A percentile compares a stretch with the other conserved stretches of the same genome.
phyloP scores from a whole-genome alignment of 2,329 filamentous ascomycete genomes.

The Clonostachys sp. region DNA sequence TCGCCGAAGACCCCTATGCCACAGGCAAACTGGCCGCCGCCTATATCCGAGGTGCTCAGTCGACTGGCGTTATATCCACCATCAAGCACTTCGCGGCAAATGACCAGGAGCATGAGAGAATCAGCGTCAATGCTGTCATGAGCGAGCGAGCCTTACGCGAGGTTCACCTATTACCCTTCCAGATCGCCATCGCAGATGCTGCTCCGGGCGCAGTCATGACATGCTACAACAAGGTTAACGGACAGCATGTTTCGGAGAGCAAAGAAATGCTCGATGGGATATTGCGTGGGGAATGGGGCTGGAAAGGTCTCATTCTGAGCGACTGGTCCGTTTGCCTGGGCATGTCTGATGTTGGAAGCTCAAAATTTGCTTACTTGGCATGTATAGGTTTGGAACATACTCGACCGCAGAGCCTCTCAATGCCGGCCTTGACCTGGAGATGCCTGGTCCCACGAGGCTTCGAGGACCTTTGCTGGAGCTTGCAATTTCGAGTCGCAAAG shows the following conservation, averaged over 20 bases:
- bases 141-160: conserved; percentile 21
- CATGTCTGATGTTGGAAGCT: background rate
- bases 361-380: background rate
- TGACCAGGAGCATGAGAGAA: conserved; percentile 25
- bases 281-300: conserved; percentile 41
- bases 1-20: conserved; percentile 40
- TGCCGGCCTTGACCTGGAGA: conserved; percentile 23
- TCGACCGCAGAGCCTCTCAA: conserved; percentile 23
- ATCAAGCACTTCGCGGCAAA: conserved; percentile 43
- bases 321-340: conserved; percentile 25
- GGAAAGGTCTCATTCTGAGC: conserved; percentile 38
- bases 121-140: conserved; percentile 19
- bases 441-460: conserved; percentile 24
- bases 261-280: conserved; percentile 38
- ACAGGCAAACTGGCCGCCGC: conserved; percentile 35
- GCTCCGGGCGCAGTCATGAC: conserved; percentile 39
- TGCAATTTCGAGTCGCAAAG: conserved; percentile 11
- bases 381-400: conserved; percentile 22
- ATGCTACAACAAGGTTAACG: conserved; percentile 40
- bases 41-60: conserved; percentile 37
- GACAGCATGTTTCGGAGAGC: conserved; percentile 33
- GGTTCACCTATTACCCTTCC: conserved; percentile 38
- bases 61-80: conserved; percentile 32
- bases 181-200: conserved; percentile 33
- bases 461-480: conserved; percentile 9